Evolutionary conservation across 441 rosid genomes (phyloP).

Genomic region (Populus tomentosa): DNA sequence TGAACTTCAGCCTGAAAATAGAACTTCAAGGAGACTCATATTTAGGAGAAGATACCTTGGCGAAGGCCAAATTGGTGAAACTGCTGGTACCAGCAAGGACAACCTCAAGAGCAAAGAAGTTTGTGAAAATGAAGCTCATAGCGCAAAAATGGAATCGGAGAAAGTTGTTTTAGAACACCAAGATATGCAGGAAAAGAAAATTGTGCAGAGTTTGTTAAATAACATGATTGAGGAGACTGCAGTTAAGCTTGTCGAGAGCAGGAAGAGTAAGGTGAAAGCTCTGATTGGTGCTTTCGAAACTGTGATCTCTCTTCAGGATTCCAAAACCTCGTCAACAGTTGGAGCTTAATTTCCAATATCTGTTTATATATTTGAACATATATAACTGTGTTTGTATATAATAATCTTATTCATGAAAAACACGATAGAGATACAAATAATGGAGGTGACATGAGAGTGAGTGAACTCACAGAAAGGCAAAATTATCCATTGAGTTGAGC

Average conservation of each 20-base stretch:
- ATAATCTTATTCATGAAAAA: not conserved
- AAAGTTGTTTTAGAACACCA: slow-evolving; percentile 60
- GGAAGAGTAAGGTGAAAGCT: slow-evolving; percentile 84
- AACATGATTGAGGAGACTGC: slow-evolving; percentile 86
- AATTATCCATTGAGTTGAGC: not conserved
- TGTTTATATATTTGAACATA: not conserved
- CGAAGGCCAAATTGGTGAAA: slow-evolving; percentile 23
- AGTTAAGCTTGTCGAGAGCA: slow-evolving; percentile 54
- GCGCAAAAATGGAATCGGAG: slow-evolving; percentile 15
- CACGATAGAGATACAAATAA: not conserved
- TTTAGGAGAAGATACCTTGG: slow-evolving; percentile 43
- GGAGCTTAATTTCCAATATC: slow-evolving; percentile 12
- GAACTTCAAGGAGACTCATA: slow-evolving; percentile 49
- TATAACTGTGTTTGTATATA: not conserved
- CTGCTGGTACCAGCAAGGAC: slow-evolving; percentile 27
- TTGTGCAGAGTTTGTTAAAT: slow-evolving; percentile 42
- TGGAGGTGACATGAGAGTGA: not conserved
- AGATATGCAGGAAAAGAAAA: slow-evolving; percentile 47
- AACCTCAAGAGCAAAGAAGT: slow-evolving; percentile 35
- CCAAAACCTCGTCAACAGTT: slow-evolving; percentile 25
- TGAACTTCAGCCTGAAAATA: slow-evolving; percentile 38
- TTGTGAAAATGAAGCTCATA: slow-evolving; percentile 19
- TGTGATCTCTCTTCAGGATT: slow-evolving; percentile 73
- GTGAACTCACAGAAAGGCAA: not conserved
- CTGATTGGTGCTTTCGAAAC: slow-evolving; percentile 92